Evolutionary conservation across 1,284 basidiomycete species (phyloP), one percentile per base, ranked within the genome.

Genomic region (Fistulina hepatica): DNA sequence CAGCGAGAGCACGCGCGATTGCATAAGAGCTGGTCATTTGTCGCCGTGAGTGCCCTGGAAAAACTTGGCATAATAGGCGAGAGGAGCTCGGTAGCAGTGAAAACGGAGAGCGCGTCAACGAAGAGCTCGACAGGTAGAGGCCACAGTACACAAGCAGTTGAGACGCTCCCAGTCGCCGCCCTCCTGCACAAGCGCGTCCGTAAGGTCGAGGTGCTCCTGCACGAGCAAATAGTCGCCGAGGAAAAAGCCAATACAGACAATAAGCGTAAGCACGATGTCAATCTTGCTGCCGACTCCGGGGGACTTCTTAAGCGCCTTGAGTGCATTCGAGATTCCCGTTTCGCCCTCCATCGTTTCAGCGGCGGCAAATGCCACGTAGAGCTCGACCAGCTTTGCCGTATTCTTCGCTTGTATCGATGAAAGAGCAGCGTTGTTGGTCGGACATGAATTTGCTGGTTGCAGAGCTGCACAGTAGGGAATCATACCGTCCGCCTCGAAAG

Each of bases 161-260:
- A 92, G 75, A 40, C 95, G 71, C 59, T 98, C 94, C 94, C 94
- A 98, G 60, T 98, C 94, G 33, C 95, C 94, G 2, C 95, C 94
- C 56, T 92, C 78, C 51, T 97, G 92, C 36, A 97, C 85, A 23
- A 97, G 65, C n/a, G 79, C 74, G 51, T 91, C 83, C 0, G 94
- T 92, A 49, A 82, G 79, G 10, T 76, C 65, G 36, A 97, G 76
- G 51, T 86, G 76, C 31, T 68, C 57, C 1, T 71, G 77, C 36
- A 94, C 80, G 39, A 94, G 64, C 8, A 73, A 62, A 31, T 81
- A 75, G 53, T 97, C 89, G 19, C 73, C 72, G 58, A 85, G 92
- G 71, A 97, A 98, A 56, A 97, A 73, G 0, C 90, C 93, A 41
- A 97, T 81, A n/a, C n/a, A n/a, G 27, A 93, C 73, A 39, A 91